Conservation (phyloP, 768 basidiomycete species). For the Gautieria morchelliformis region DNA sequence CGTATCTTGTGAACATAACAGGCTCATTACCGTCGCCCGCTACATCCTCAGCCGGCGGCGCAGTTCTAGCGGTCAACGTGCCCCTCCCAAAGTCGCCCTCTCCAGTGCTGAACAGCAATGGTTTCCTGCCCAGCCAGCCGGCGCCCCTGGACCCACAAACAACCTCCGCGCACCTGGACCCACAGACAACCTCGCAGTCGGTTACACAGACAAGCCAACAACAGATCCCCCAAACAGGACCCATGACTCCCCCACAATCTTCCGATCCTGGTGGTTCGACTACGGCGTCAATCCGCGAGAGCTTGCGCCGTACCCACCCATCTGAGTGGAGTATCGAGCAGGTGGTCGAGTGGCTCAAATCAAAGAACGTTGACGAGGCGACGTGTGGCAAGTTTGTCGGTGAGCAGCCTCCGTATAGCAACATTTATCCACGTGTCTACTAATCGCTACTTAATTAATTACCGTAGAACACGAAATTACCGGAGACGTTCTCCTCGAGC, state of each 20-base stretch:
- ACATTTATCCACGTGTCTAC: no score
- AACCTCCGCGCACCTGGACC: neutral
- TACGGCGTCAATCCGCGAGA: neutral
- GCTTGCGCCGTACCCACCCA: constrained; percentile 28
- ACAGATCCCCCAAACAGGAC: neutral
- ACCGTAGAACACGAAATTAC: constrained; percentile 92
- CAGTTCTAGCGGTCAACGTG: neutral
- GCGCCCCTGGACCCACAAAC: neutral
- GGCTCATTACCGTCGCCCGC: constrained; percentile 7
- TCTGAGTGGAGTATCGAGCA: constrained; percentile 82
- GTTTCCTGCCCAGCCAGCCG: neutral
- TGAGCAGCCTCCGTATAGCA: constrained; percentile 24
- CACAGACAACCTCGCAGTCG: neutral
- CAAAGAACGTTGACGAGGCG: constrained; percentile 75
- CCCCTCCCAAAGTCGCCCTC: neutral
- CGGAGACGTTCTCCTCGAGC: constrained; percentile 91
- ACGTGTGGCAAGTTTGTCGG: constrained; percentile 83
- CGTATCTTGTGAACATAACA: neutral
- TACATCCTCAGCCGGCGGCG: constrained; percentile 4
- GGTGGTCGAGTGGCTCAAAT: constrained; percentile 80
- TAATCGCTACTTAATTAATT: neutral
- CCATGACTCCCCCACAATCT: neutral
- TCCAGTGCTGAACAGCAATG: neutral
- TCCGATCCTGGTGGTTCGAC: neutral
- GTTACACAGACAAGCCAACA: neutral